phyloP scores from a whole-genome alignment of 768 basidiomycete species.

The Podaxis sp. region DNA sequence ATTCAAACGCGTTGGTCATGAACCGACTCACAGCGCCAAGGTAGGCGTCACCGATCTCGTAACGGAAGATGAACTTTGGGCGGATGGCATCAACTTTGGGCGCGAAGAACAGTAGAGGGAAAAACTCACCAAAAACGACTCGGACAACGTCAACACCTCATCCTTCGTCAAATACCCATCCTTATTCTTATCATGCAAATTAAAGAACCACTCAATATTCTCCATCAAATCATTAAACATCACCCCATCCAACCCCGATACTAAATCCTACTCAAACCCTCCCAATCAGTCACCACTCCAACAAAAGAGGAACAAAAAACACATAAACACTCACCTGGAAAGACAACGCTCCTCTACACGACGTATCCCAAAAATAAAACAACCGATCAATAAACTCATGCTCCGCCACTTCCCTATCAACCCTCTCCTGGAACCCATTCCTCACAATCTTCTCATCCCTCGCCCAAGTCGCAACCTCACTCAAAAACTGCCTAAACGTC shows the following conservation, averaged over 20 bases:
- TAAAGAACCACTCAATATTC: conserved; percentile 99
- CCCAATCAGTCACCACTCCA: background rate
- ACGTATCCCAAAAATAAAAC: conserved; percentile 93
- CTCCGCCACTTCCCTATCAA: conserved; percentile 89
- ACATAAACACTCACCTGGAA: conserved; percentile 63
- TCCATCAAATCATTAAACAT: conserved; percentile 98
- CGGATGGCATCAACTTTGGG: background rate
- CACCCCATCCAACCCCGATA: conserved; percentile 84
- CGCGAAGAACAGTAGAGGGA: background rate
- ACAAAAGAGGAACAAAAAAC: background rate
- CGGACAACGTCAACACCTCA: conserved; percentile 92
- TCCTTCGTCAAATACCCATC: conserved; percentile 96
- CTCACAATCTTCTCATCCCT: conserved; percentile 88
- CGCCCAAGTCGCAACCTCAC: conserved; percentile 94
- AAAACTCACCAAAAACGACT: conserved; percentile 78
- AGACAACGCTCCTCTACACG: conserved; percentile 78
- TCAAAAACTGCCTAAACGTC: conserved; percentile 88
- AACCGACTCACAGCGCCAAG: conserved; percentile 95
- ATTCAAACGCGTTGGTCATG: conserved; percentile 98
- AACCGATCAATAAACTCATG: conserved; percentile 93
- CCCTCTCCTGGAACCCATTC: conserved; percentile 91
- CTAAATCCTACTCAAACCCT: conserved; percentile 63
- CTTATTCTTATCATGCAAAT: conserved; percentile 92
- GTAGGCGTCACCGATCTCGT: conserved; percentile 94
- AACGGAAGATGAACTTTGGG: conserved; percentile 92